Evolutionary conservation across 371 early-diverging fungal genomes (phyloP).

Genomic region (Mucor irregularis): DNA sequence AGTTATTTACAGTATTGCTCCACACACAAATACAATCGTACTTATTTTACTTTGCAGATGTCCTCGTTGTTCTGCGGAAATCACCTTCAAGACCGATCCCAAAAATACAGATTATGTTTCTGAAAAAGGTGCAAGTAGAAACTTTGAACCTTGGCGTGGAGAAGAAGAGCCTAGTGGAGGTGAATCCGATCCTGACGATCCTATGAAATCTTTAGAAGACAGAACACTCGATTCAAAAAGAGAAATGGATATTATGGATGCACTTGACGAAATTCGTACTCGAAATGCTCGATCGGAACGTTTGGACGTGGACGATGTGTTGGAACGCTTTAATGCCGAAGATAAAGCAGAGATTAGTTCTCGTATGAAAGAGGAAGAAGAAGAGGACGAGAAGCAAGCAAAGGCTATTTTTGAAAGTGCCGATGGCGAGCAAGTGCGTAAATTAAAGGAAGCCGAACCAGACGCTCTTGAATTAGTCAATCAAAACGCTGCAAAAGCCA

Average conservation of each 20-base stretch:
- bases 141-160: conserved; percentile 96
- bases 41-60: conserved; percentile 66
- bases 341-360: conserved; percentile 39
- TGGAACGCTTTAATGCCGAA: conserved; percentile 53
- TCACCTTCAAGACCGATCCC: conserved; percentile 98
- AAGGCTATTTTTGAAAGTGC: conserved; percentile 65
- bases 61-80: conserved; percentile 90
- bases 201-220: conserved; percentile 93
- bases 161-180: conserved; percentile 67
- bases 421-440: conserved; percentile 73
- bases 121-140: conserved; percentile 92
- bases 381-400: conserved; percentile 70
- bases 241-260: conserved; percentile 97
- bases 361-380: conserved; percentile 56
- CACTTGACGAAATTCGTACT: conserved; percentile 91
- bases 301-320: conserved; percentile 62
- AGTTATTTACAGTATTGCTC: no score
- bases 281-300: conserved; percentile 85
- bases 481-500: conserved; percentile 28
- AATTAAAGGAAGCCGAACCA: conserved; percentile 54
- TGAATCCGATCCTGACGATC: conserved; percentile 78
- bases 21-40: no score
- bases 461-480: conserved; percentile 49
- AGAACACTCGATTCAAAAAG: conserved; percentile 89
- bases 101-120: conserved; percentile 93